These are phyloP conservation scores for Colletotrichum salicis DNA, from an alignment of 2,329 filamentous ascomycete species.

Conservation along the genomic window DNA sequence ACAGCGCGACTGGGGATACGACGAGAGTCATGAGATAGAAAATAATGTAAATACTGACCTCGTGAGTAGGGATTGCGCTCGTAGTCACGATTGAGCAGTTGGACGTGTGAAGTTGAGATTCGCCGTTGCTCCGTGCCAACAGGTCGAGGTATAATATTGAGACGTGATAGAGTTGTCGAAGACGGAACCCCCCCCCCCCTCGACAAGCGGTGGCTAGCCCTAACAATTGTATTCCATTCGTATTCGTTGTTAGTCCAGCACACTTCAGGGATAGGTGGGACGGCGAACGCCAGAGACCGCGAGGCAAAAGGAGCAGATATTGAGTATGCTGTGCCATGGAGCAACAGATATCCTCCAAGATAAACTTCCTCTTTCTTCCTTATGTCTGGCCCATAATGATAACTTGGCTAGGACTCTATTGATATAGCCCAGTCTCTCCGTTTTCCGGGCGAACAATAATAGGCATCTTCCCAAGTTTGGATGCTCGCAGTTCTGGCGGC, in stretches of 20 bases:
- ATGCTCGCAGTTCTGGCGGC: too few species aligned
- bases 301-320: not conserved
- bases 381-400: not conserved
- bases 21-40: not conserved
- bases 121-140: not conserved
- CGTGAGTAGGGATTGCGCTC: not conserved
- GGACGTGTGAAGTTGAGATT: not conserved
- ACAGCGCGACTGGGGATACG: not conserved
- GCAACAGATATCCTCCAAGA: not conserved
- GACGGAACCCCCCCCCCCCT: not conserved
- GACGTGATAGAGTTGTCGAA: not conserved
- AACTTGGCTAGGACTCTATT: not conserved
- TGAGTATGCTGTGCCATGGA: not conserved
- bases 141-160: not conserved
- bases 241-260: not conserved
- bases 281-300: not conserved
- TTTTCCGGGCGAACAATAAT: not conserved
- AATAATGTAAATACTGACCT: not conserved
- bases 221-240: not conserved
- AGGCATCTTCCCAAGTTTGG: not conserved
- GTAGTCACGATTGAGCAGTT: not conserved
- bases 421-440: not conserved
- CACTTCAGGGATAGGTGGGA: accelerated
- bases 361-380: not conserved
- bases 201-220: not conserved